Evolutionary conservation across 768 basidiomycete species (phyloP), one percentile per base, ranked within the genome.

Genomic region (Gloeostereum incarnatum): DNA sequence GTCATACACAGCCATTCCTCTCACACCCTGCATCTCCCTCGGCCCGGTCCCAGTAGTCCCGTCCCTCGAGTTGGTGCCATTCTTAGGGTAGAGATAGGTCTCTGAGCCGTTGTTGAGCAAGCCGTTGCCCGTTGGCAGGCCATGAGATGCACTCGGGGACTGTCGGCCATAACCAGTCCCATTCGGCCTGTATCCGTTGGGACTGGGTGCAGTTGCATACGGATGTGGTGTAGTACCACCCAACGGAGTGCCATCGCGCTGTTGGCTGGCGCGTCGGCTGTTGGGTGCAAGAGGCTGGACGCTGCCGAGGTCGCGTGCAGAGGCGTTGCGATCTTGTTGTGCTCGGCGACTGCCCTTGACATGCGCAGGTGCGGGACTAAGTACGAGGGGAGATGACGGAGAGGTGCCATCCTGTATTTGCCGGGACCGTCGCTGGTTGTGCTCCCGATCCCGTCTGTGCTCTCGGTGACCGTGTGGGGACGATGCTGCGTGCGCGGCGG

Each of bases 261-360:
- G 74, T 51, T 82, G 80, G 50, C 84, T 85, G 3, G 69, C 69
- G 26, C 85, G 74, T 36, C 83, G 71, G 49, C 76, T 77, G 6
- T 68, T 65, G 10, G 85, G 75, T 11, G 74, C 66, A n/a, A 82
- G 57, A 5, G 79, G 73, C 51, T 84, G 83, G 7, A 74, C 77
- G 46, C 79, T 82, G 33, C 68, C 69, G 34, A 75, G 68, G 39
- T 75, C 77, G 31, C 78, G 69, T 2, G 66, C 50, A 7, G 60
- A 61, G 20, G 69, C 66, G 31, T 61, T 65, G 8, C 68, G 67
- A 33, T 79, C 73, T 16, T 57, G 60, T 2, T 68, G 58, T 34
- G 65, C 60, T 38, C 81, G 71, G 18, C 69, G 62, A 38, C 64
- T 62, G 46, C 56, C 61, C 63, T 81, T 85, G 38, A 81, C 66